These are phyloP conservation scores for Camelina hispida DNA, from an alignment of 345 rosid species.

Conservation along the genomic window DNA sequence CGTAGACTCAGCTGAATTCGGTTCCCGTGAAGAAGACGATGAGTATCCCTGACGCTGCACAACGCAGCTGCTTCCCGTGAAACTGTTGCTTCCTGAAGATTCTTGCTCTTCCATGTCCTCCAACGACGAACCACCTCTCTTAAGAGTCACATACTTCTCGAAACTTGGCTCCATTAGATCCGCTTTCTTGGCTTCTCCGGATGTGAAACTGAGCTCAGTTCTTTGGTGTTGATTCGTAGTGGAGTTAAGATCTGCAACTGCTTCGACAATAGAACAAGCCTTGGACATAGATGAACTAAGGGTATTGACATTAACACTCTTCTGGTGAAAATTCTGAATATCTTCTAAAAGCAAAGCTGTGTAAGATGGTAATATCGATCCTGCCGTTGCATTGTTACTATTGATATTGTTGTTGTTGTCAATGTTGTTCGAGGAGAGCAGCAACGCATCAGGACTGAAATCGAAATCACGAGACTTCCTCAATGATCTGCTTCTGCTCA, in stretches of 20 bases:
- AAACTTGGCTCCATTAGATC: conserved; percentile 85
- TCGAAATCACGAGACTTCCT: conserved; percentile 78
- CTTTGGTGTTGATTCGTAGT: conserved; percentile 54
- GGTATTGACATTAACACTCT: conserved; percentile 46
- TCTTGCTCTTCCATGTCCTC: conserved; percentile 79
- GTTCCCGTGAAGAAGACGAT: conserved; percentile 71
- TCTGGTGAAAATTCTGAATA: conserved; percentile 91
- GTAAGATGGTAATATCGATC: conserved; percentile 54
- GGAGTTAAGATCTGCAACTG: conserved; percentile 86
- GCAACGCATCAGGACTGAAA: conserved; percentile 58
- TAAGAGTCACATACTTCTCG: conserved; percentile 83
- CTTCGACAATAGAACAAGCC: conserved; percentile 79
- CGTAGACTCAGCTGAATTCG: conserved; percentile 71
- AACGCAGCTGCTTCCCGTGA: conserved; percentile 50
- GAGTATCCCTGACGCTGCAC: conserved; percentile 56
- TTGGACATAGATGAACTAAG: conserved; percentile 63
- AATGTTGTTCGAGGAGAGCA: conserved; percentile 28
- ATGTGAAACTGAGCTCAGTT: conserved; percentile 35
- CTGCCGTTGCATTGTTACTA: conserved; percentile 49
- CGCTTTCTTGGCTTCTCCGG: conserved; percentile 51
- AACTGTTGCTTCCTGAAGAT: conserved; percentile 93
- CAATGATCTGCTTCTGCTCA: conserved; percentile 73
- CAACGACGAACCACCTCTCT: conserved; percentile 57
- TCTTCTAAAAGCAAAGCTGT: conserved; percentile 78
- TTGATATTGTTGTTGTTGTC: conserved; percentile 47